These are phyloP conservation scores for Asterophora lycoperdoides DNA, from an alignment of 768 basidiomycete species.

Conservation along the genomic window DNA sequence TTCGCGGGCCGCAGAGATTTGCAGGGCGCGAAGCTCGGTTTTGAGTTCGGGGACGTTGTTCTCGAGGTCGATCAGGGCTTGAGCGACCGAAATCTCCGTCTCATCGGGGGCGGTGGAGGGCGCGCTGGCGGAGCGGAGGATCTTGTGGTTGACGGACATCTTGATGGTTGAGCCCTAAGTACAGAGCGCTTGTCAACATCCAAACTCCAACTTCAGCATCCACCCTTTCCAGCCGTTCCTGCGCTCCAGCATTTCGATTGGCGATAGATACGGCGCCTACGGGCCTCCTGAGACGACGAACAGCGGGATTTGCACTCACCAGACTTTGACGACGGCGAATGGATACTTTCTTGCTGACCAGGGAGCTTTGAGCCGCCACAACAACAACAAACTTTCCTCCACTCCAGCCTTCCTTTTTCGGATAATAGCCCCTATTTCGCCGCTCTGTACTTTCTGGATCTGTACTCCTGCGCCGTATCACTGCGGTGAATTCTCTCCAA, in stretches of 20 bases:
- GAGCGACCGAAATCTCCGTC: slow-evolving; percentile 86
- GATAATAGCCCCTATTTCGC: slow-evolving; percentile 12
- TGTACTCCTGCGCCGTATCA: too few relatives aligned
- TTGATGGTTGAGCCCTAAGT: slow-evolving; percentile 38
- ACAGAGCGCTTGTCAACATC: slow-evolving; percentile 46
- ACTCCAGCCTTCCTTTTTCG: slow-evolving; percentile 16
- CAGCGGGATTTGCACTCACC: slow-evolving; percentile 52
- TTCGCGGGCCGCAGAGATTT: slow-evolving; percentile 98
- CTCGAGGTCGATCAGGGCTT: slow-evolving; percentile 96
- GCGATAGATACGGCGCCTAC: slow-evolving; percentile 21
- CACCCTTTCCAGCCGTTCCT: slow-evolving; percentile 41
- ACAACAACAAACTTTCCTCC: slow-evolving; percentile 25
- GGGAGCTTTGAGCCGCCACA: slow-evolving; percentile 27
- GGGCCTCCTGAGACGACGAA: slow-evolving; percentile 23
- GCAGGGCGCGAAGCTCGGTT: slow-evolving; percentile 89
- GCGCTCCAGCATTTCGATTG: slow-evolving; percentile 20
- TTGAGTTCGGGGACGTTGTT: slow-evolving; percentile 98
- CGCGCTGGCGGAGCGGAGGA: slow-evolving; percentile 94
- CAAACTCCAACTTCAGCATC: slow-evolving; percentile 42
- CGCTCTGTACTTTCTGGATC: too few relatives aligned
- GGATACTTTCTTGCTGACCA: slow-evolving; percentile 31
- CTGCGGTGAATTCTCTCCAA: too few relatives aligned
- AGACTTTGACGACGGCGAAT: slow-evolving; percentile 55
- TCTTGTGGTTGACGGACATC: slow-evolving; percentile 83
- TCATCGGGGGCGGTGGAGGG: slow-evolving; percentile 86